These are phyloP conservation scores for Penicillium occitanis DNA, from an alignment of 2,329 filamentous ascomycete genomes.

Conservation along the genomic window DNA sequence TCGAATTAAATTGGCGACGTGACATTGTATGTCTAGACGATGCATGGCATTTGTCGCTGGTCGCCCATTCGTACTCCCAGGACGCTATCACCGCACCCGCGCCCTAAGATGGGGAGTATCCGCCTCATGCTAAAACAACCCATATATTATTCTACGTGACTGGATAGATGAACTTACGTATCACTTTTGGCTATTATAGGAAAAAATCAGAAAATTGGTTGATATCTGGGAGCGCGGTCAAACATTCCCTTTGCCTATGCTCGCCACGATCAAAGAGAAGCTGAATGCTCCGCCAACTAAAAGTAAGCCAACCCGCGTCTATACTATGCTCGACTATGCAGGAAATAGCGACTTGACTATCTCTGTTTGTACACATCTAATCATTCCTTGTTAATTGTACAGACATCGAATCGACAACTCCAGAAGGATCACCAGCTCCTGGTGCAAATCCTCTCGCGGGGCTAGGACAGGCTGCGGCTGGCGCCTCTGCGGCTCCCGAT, in stretches of 20 bases:
- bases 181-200: constrained; percentile 60
- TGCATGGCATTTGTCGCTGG: constrained; percentile 21
- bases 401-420: constrained; percentile 69
- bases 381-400: constrained; percentile 25
- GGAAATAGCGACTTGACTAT: not conserved
- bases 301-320: constrained; percentile 57
- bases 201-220: constrained; percentile 92
- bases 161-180: constrained; percentile 52
- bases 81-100: constrained; percentile 30
- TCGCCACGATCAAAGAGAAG: constrained; percentile 80
- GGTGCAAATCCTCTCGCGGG: constrained; percentile 43
- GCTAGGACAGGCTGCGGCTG: constrained; percentile 29
- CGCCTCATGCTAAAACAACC: constrained; percentile 17
- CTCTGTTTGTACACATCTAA: not conserved
- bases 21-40: constrained; percentile 23
- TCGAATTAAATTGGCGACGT: constrained; percentile 8
- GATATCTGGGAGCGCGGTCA: constrained; percentile 97
- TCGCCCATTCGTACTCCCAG: constrained; percentile 20
- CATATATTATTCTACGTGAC: constrained; percentile 13
- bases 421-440: constrained; percentile 55
- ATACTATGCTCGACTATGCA: constrained; percentile 4
- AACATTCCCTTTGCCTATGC: constrained; percentile 80
- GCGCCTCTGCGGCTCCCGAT: constrained; percentile 49
- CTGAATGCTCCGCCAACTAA: constrained; percentile 61
- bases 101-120: constrained; percentile 3